Conservation (phyloP, 2,329 filamentous ascomycete genomes). For the Ambrosiella xylebori region DNA sequence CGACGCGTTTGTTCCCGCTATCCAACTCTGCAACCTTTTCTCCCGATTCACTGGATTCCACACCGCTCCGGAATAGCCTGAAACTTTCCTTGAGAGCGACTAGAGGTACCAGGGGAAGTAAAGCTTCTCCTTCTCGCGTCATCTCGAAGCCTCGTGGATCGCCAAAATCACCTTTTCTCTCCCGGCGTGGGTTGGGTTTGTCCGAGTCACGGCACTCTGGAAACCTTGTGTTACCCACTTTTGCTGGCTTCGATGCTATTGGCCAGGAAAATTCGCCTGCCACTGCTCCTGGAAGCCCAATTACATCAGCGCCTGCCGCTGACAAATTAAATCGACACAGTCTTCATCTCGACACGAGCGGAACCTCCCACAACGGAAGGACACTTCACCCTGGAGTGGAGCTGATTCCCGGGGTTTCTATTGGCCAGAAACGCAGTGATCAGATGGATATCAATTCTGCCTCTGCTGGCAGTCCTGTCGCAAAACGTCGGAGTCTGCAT, state of each 20-base stretch:
- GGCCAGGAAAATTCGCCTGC: conserved; percentile 26
- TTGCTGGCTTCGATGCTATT: conserved; percentile 12
- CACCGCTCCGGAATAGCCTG: conserved; percentile 31
- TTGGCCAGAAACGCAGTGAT: conserved; percentile 54
- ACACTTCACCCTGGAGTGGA: conserved; percentile 5
- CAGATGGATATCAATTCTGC: conserved; percentile 78
- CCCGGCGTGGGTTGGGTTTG: conserved; percentile 43
- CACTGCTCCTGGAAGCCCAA: conserved; percentile 22
- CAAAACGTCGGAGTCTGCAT: conserved; percentile 79
- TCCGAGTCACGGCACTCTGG: conserved; percentile 52
- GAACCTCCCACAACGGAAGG: conserved; percentile 1
- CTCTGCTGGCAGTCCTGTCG: conserved; percentile 66
- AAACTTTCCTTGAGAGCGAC: conserved; percentile 49
- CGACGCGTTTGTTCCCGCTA: conserved; percentile 10
- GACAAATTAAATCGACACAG: conserved; percentile 37
- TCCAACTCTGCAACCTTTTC: conserved; percentile 24
- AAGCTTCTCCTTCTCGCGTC: conserved; percentile 31
- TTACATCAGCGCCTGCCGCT: conserved; percentile 24
- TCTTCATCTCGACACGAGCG: conserved; percentile 27
- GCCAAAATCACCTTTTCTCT: conserved; percentile 57
- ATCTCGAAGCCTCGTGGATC: conserved; percentile 50
- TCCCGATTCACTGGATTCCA: conserved; percentile 41
- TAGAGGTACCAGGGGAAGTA: conserved; percentile 36
- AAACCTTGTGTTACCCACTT: conserved; percentile 37
- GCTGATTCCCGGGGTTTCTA: conserved; percentile 9